phyloP scores from a whole-genome alignment of 75 land plant genomes.

The Selaginella moellendorffii region DNA sequence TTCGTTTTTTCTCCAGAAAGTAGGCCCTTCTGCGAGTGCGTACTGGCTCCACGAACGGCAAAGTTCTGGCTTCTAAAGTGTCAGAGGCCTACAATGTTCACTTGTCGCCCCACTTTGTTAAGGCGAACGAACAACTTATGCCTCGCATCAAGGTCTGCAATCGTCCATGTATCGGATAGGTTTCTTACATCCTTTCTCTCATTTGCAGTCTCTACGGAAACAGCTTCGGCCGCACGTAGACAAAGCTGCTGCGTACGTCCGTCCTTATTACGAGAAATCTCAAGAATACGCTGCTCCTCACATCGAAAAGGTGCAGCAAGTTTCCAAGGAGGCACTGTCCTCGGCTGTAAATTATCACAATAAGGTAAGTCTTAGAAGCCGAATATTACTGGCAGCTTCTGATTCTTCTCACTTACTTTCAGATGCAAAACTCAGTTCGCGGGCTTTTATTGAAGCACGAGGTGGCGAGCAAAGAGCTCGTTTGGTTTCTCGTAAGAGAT shows the following conservation, averaged over 20 bases:
- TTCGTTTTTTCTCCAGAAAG: background rate
- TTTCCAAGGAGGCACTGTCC: background rate
- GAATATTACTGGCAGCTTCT: background rate
- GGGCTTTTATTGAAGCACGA: background rate
- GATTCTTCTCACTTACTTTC: background rate
- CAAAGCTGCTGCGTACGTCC: background rate
- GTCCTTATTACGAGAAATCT: background rate
- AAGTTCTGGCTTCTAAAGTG: background rate
- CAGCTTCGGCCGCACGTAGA: background rate
- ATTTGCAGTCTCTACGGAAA: background rate
- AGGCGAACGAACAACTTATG: background rate
- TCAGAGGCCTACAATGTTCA: background rate
- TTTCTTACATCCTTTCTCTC: background rate
- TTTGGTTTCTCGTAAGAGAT: background rate
- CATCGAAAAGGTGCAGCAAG: background rate
- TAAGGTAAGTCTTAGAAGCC: background rate
- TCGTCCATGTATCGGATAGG: too few relatives aligned
- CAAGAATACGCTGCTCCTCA: background rate
- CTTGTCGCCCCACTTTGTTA: background rate
- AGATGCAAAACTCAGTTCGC: background rate
- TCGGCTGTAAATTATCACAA: background rate
- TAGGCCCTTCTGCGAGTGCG: background rate
- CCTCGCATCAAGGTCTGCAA: background rate
- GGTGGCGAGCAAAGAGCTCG: background rate
- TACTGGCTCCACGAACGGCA: background rate